Conservation (phyloP, 371 early-diverging fungal genomes). For the Syncephalastrum monosporum region DNA sequence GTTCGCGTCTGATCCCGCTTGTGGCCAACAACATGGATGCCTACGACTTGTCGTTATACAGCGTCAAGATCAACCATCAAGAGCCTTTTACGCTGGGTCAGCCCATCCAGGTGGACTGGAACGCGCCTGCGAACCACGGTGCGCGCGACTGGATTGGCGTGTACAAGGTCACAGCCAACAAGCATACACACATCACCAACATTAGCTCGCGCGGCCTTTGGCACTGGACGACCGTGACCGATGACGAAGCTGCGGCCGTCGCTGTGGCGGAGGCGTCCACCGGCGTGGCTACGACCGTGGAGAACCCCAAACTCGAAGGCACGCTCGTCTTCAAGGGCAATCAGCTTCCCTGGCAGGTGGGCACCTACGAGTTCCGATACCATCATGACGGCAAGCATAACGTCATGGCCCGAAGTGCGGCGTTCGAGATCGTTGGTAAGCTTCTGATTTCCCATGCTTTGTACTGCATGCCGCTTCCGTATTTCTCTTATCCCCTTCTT, state of each 20-base stretch:
- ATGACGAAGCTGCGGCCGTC: slow-evolving; percentile 10
- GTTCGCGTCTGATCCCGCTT: slow-evolving; percentile 38
- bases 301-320: slow-evolving; percentile 28
- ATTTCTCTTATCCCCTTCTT: slow-evolving; percentile 5
- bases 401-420: slow-evolving; percentile 73
- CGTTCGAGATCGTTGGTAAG: slow-evolving; percentile 77
- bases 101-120: slow-evolving; percentile 69
- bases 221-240: slow-evolving; percentile 30
- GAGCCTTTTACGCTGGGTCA: slow-evolving; percentile 65
- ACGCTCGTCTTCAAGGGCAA: slow-evolving; percentile 55
- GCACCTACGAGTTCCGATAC: slow-evolving; percentile 86
- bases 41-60: slow-evolving; percentile 52
- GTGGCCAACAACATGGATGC: slow-evolving; percentile 49
- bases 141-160: slow-evolving; percentile 93
- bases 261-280: slow-evolving; percentile 26
- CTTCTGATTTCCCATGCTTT: background rate
- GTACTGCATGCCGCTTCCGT: no score
- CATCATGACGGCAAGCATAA: slow-evolving; percentile 86
- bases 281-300: slow-evolving; percentile 7
- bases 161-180: slow-evolving; percentile 76
- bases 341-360: slow-evolving; percentile 80
- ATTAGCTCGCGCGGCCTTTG: slow-evolving; percentile 72
- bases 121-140: slow-evolving; percentile 69
- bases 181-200: slow-evolving; percentile 71
- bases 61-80: slow-evolving; percentile 26